Evolutionary conservation across 768 basidiomycete species (phyloP).

Genomic region (Psilocybe cyanescens): DNA sequence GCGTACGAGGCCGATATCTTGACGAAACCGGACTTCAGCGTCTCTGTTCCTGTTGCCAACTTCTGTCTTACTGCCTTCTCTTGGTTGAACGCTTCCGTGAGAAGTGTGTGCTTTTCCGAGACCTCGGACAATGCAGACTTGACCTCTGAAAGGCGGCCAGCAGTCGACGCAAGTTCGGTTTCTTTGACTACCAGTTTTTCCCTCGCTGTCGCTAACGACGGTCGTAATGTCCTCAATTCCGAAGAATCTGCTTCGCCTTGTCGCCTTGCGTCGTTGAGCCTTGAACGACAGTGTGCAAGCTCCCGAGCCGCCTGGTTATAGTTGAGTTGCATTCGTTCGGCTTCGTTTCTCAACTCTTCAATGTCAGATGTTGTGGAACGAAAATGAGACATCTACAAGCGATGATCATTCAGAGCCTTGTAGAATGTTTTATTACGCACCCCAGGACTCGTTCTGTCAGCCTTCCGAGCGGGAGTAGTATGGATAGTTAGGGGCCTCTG

Average conservation of each 20-base stretch:
- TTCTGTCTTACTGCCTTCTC: conserved; percentile 16
- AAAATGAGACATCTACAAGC: neutral
- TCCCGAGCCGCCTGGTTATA: conserved; percentile 15
- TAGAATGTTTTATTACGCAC: neutral
- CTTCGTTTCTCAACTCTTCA: conserved; percentile 10
- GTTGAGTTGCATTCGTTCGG: conserved; percentile 9
- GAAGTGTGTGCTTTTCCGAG: conserved; percentile 3
- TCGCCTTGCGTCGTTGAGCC: neutral
- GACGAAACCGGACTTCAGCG: conserved; percentile 12
- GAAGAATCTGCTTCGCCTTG: conserved; percentile 9
- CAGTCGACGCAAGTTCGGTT: conserved; percentile 11
- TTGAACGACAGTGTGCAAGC: conserved; percentile 15
- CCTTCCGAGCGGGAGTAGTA: no score
- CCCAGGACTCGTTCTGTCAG: no score
- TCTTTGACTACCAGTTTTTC: conserved; percentile 16
- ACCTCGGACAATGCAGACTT: conserved; percentile 14
- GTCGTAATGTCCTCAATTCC: conserved; percentile 17
- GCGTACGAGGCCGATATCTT: conserved; percentile 12
- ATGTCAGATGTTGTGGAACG: neutral
- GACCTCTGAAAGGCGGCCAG: conserved; percentile 8
- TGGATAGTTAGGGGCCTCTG: neutral
- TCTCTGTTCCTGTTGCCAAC: conserved; percentile 8
- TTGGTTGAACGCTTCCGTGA: conserved; percentile 10
- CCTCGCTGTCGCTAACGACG: conserved; percentile 6
- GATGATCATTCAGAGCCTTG: neutral